Conservation (phyloP, 2,329 filamentous ascomycete genomes). For the Epichloe typhina region DNA sequence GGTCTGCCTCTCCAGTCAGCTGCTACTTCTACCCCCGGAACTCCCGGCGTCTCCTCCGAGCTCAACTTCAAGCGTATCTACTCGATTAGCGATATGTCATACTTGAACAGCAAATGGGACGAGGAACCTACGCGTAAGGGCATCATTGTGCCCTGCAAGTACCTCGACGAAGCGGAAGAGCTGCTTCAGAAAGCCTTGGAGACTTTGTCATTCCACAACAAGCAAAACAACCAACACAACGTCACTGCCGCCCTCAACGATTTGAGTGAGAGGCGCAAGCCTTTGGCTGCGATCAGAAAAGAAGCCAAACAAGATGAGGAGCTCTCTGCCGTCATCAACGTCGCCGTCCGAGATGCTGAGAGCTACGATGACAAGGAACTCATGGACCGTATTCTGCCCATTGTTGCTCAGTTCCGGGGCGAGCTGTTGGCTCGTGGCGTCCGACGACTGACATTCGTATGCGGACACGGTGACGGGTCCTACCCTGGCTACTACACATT, state of each 20-base stretch:
- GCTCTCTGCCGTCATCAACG: constrained; percentile 81
- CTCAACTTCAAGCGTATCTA: constrained; percentile 66
- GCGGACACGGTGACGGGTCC: constrained; percentile 82
- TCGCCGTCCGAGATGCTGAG: constrained; percentile 83
- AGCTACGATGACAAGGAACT: constrained; percentile 70
- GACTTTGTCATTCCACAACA: constrained; percentile 51
- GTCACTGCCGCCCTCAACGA: constrained; percentile 53
- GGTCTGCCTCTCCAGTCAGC: constrained; percentile 68
- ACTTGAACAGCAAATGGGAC: constrained; percentile 59
- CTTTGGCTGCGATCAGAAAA: constrained; percentile 17
- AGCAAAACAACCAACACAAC: constrained; percentile 41
- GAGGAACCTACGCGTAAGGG: constrained; percentile 77
- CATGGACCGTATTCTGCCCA: constrained; percentile 56
- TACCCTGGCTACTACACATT: constrained; percentile 98
- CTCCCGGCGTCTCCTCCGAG: constrained; percentile 43
- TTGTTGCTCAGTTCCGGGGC: constrained; percentile 70
- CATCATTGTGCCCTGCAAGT: constrained; percentile 86
- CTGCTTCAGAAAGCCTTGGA: constrained; percentile 73
- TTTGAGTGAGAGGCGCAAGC: constrained; percentile 58
- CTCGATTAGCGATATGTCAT: constrained; percentile 95
- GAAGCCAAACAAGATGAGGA: constrained; percentile 48
- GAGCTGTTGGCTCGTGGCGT: constrained; percentile 73
- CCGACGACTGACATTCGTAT: constrained; percentile 90
- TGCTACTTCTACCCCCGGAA: constrained; percentile 73
- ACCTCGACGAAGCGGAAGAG: constrained; percentile 89